Evolutionary conservation across 768 basidiomycete genomes (phyloP), one percentile per base, ranked within the genome.

Genomic region (Suillus luteus): DNA sequence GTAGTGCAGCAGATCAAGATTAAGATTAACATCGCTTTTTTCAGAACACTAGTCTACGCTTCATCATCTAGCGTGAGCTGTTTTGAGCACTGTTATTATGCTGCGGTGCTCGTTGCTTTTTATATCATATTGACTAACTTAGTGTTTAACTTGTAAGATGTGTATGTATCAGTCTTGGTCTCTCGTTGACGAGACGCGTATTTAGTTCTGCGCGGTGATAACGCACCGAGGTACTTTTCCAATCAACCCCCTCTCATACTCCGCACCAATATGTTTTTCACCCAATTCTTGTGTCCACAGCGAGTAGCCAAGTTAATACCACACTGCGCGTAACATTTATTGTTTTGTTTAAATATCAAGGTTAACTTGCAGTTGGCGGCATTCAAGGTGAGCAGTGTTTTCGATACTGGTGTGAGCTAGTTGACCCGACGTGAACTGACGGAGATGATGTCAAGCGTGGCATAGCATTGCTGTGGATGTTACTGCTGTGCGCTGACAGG

Each of bases 41-140:
- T 35, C 61, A 75, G 74, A 70, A 77, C 41, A 76, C 72, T 15
- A 62, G 15, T 37, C 60, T 72, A 62, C 77, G 46, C 49, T 77
- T 77, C 62, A 73, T 77, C 38, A 14, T 77, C 31, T 77, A 54
- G 73, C 24, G 24, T 51, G 24, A 22, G 8, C 49, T 15, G 27
- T 27, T 49, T 49, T 15, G 48, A 27, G 14, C 4, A 24, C 38
- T 5, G 15, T 35, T 8, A 3, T n/a, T 14, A 11, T 33, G 11
- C 55, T 38, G n/a, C 22, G 22, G 14, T 31, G 49, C 15, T 51
- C 15, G 9, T 31, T 9, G 3, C 2, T 7, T 14, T 49, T 49
- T 4, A 24, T 49, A 51, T 51, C 5, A 51, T 51, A 51, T 31
- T 17, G 9, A 51, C 17, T 27, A 31, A 51, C 49, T 51, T 51